Conservation (phyloP, 169 alveolate genomes). For the Toxoplasma gondii region DNA sequence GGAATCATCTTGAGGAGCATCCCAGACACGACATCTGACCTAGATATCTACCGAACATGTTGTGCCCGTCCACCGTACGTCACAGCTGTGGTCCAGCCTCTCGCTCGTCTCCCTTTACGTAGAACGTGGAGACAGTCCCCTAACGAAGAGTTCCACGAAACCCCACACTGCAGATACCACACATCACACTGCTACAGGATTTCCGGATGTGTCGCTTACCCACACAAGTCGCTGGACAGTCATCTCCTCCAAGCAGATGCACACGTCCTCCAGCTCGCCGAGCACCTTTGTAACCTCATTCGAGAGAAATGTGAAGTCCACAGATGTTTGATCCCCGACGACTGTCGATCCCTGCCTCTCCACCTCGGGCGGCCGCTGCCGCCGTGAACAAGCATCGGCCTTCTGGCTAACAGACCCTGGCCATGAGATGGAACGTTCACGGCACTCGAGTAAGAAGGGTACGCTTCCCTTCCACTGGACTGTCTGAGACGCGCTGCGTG, state of each 20-base stretch:
- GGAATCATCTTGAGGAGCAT: too few species aligned
- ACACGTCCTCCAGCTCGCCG: conserved; percentile 5
- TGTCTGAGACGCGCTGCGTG: background rate
- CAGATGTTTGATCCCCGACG: background rate
- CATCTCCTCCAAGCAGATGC: background rate
- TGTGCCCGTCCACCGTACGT: too few species aligned
- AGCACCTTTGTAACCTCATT: background rate
- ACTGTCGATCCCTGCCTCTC: background rate
- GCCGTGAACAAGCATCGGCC: background rate
- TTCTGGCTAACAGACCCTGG: background rate
- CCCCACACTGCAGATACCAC: too few species aligned
- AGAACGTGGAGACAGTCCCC: too few species aligned
- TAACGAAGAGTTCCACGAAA: too few species aligned
- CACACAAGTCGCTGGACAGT: background rate
- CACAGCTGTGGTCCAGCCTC: too few species aligned
- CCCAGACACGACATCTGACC: too few species aligned
- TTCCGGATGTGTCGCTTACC: background rate
- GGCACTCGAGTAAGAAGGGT: background rate
- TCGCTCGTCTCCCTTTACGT: too few species aligned
- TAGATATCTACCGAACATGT: too few species aligned
- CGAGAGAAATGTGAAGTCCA: background rate
- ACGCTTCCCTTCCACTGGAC: background rate
- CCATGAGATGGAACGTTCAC: background rate
- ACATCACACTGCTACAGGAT: too few species aligned
- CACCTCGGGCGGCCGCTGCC: background rate